A percentile compares a stretch with the other conserved stretches of the same genome.
These are phyloP conservation scores for Entomortierella chlamydospora DNA, from an alignment of 192 early-diverging fungal genomes.

Conservation along the genomic window DNA sequence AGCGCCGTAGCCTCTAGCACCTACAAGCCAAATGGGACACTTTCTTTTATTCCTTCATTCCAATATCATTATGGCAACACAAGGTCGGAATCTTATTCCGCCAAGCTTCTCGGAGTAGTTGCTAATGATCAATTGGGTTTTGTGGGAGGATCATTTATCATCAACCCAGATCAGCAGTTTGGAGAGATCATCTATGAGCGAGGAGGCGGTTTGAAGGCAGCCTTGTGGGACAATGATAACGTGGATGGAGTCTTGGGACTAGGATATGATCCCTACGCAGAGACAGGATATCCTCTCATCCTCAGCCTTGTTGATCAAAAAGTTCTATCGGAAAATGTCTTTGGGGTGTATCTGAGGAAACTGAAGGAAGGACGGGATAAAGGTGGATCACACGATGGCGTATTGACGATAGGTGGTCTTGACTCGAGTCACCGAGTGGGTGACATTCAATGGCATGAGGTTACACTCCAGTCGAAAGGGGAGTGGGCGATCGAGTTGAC, in stretches of 20 bases:
- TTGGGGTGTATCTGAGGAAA: constrained; percentile 82
- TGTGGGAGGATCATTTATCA: background rate
- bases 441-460: constrained; percentile 83
- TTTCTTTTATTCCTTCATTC: constrained; percentile 83
- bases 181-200: constrained; percentile 24
- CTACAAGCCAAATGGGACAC: constrained; percentile 85
- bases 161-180: constrained; percentile 8
- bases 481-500: constrained; percentile 97
- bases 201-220: constrained; percentile 56
- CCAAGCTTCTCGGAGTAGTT: background rate
- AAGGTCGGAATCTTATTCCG: background rate
- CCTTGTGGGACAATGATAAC: constrained; percentile 76
- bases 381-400: background rate
- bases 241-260: constrained; percentile 97
- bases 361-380: background rate
- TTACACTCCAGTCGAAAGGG: constrained; percentile 77
- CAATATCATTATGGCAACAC: background rate
- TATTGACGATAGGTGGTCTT: constrained; percentile 82
- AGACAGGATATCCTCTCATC: constrained; percentile 88
- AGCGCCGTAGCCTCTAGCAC: constrained; percentile 79
- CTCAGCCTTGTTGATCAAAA: constrained; percentile 86
- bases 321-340: constrained; percentile 83
- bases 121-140: constrained; percentile 9
- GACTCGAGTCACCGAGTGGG: constrained; percentile 78
- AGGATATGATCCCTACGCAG: constrained; percentile 82